Evolutionary conservation across 208 protist species (phyloP), one percentile per base, ranked within the genome.

Genomic region (Leishmania tarentolae): DNA sequence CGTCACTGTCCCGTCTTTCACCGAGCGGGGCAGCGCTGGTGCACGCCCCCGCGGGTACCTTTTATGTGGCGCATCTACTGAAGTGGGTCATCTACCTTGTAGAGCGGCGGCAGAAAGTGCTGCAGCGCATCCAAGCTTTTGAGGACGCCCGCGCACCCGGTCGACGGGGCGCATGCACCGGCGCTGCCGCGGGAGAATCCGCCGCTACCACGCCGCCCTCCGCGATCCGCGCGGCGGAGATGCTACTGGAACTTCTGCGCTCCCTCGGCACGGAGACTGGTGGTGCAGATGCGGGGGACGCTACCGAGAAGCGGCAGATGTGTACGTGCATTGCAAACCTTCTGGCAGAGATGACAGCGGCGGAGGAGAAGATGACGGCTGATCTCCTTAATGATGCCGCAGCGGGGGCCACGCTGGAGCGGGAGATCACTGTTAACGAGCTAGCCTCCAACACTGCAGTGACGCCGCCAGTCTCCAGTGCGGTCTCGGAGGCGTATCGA

Each of bases 21-120:
- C 75, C 78, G 42, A 71, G 42, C 46, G 24, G 57, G 21, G 79
- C 50, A 37, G 57, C 63, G 68, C 47, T 77, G 17, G 59, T 78
- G n/a, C 78, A 69, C 42, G 19, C 75, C 8, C n/a, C 44, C 0
- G 11, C 52, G 1, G 31, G 56, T 15, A 13, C 56, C 19, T 80
- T 83, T 24, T 82, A 79, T 78, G 15, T 69, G 0, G 35, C 76
- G 0, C 80, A 81, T 61, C 63, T 80, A 44, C 74, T 87, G 63
- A 70, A 69, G 84, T 87, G 80, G 81, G 46, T 82, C 9, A n/a
- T 77, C 11, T 87, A 80, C 37, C 78, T 85, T 24, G 59, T 82
- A 0, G 78, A 84, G 40, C 65, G 7, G 63, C 80, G 78, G 61
- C 65, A 77, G 19, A 46, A 37, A 13, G 72, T 76, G 37, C 75